Percentiles rank a stretch among this genome's conserved stretches.
These are phyloP conservation scores for Pseudogymnoascus sp. DNA, from an alignment of 2,329 filamentous ascomycete species.

Conservation along the genomic window DNA sequence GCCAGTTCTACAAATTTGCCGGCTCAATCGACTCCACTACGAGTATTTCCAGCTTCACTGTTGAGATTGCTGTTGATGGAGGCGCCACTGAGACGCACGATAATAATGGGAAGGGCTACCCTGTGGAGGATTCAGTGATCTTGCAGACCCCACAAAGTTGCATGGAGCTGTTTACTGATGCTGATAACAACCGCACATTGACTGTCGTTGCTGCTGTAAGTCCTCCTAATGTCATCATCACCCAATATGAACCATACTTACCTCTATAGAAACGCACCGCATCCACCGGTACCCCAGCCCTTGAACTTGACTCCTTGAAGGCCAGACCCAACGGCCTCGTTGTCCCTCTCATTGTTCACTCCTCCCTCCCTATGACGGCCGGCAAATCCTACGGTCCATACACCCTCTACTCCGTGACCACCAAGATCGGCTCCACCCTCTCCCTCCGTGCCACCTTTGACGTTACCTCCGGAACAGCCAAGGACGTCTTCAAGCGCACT, in stretches of 20 bases:
- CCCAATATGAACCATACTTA: neutral
- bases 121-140: constrained; percentile 46
- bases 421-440: constrained; percentile 14
- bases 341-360: constrained; percentile 17
- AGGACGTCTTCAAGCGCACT: constrained; percentile 43
- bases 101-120: constrained; percentile 51
- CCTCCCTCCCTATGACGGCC: constrained; percentile 18
- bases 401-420: constrained; percentile 21
- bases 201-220: constrained; percentile 24
- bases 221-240: neutral
- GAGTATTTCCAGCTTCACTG: constrained; percentile 53
- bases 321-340: constrained; percentile 17
- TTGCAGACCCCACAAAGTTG: constrained; percentile 51
- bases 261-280: constrained; percentile 15
- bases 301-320: constrained; percentile 20
- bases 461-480: constrained; percentile 22
- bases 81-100: constrained; percentile 40
- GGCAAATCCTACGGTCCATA: constrained; percentile 21
- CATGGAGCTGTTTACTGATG: constrained; percentile 24
- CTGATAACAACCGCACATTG: constrained; percentile 15
- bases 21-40: constrained; percentile 45
- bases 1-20: constrained; percentile 25
- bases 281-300: constrained; percentile 13
- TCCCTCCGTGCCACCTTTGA: constrained; percentile 18
- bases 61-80: constrained; percentile 41